Base-by-base conservation (phyloP, 495 filamentous ascomycete genomes). In the Penicillium daleae region DNA sequence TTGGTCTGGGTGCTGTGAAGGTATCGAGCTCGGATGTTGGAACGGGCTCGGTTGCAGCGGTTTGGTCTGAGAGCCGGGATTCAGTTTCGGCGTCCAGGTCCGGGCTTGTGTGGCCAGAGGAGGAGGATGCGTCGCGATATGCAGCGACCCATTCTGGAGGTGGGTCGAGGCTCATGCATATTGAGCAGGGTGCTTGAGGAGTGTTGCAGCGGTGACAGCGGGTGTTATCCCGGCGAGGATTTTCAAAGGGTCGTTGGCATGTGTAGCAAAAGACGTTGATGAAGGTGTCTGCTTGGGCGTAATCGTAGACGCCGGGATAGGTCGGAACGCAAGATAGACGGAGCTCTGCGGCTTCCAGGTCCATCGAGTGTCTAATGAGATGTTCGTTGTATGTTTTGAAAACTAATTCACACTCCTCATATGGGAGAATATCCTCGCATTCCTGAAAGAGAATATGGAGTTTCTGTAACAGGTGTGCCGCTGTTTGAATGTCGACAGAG, bases 301-400 rank as follows among this genome's bases (percentile, higher is more conserved):
- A 80, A 1, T 82, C 80, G 62, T 87, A 88, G 13, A 93, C 82
- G 10, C 84, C 72, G 1, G 84, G 80, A 67, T 89, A 90, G 21
- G 80, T 74, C 67, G 86, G 53, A 67, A 83, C 83, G 61, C 86
- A 90, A 29, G 89, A 77, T 31, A 90, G 86, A 4, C 90, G 88
- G 15, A 93, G 80, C 32, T 89, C 79, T 6, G 88, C 82, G 22
- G 90, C 89, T 67, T 91, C 87, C 39, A 85, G 70, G 67, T 88
- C 87, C 70, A 92, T 82, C 46, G 83, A 82, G 66, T 90, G 84
- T 42, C 74, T 78, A 66, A 86, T 80, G 0, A 93, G 84, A 5
- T 86, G 84, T 32, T 81, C 78, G 67, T 92, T 88, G 67, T 90
- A 89, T 39, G 86, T 80, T 31, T 83, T 78, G 59, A 91, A 80